Evolutionary conservation across 768 basidiomycete genomes (phyloP), one percentile per base, ranked within the genome.

Genomic region (Galerina marginata): DNA sequence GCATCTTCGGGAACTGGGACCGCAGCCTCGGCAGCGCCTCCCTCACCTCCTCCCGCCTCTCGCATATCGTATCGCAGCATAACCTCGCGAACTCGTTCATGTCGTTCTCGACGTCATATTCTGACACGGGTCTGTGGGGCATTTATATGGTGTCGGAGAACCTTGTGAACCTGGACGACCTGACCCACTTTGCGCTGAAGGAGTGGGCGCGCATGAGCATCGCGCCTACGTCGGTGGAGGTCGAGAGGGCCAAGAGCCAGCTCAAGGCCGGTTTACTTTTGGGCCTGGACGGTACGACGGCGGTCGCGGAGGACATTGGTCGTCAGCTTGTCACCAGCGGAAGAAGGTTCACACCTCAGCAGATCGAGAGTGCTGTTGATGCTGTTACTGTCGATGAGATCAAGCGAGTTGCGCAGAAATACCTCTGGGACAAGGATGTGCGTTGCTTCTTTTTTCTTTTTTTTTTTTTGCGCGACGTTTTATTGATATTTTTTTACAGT

Each of bases 1-100:
- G 87, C 69, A 93, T 99, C 78, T 91, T 99, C 78, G 97, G 97
- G 64, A 99, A 99, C 86, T 99, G 97, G 97, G 96, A 99, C 74
- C 88, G 97, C 67, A 92, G 91, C 48, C 88, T 99, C 68, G 97
- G 96, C 67, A 87, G 94, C 49, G 90, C 93, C 2, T 84, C 93
- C 23, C 83, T 97, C 55, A 87, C 96, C 64, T 95, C 93, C 61
- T 97, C 95, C 53, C 88, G 91, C 53, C 89, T 99, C 56, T 92
- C 92, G 25, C 91, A 96, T 75, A 91, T 95, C 75, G 84, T 99
- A 69, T 92, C 94, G 39, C 81, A 84, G 55, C 89, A 98, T 85
- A 92, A 93, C 83, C 93, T 99, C 72, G 97, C 97, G 71, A 99
- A 99, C 83, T 94, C 91, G 59, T 99, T 92, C 90, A 96, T 98